Conservation (phyloP, 2,329 filamentous ascomycete species). For the Penicillium fuscoglaucum region DNA sequence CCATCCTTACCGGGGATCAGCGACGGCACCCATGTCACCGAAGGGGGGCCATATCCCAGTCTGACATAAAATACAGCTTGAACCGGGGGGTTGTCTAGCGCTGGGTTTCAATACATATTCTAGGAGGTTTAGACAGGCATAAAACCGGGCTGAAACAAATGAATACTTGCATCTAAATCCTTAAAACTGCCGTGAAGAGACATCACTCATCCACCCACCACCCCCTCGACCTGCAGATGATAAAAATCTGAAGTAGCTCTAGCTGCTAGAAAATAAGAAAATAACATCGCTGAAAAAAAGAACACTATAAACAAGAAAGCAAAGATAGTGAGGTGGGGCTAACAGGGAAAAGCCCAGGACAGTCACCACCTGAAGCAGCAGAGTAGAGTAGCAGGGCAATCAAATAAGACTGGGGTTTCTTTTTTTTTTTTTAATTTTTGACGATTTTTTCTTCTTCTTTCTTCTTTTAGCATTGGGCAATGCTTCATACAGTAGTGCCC, state of each 20-base stretch:
- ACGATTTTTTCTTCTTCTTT: constrained; percentile 11
- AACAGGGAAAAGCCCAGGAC: constrained; percentile 1
- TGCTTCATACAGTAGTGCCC: constrained; percentile 27
- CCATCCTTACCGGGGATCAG: too few relatives aligned
- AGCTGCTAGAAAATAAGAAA: constrained; percentile 12
- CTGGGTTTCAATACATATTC: neutral
- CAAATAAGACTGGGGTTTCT: constrained; percentile 17
- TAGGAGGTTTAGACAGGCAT: neutral
- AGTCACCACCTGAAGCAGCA: constrained; percentile 16
- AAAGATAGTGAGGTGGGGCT: constrained; percentile 8
- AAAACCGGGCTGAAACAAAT: neutral
- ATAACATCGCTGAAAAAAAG: constrained; percentile 16
- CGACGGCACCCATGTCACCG: too few relatives aligned
- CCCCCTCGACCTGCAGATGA: constrained; percentile 15
- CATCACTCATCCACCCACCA: constrained; percentile 22
- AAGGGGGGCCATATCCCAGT: too few relatives aligned
- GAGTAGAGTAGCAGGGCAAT: constrained; percentile 15
- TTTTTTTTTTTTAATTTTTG: constrained; percentile 14
- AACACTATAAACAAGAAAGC: constrained; percentile 26
- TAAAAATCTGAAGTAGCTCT: constrained; percentile 11
- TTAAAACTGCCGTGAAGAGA: constrained; percentile 15
- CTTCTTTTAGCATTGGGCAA: constrained; percentile 13
- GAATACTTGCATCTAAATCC: constrained; percentile 11
- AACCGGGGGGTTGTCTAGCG: neutral
- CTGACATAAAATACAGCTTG: neutral